Conservation (phyloP, 805 yeast species). For the Saccharomycopsis sp. region DNA sequence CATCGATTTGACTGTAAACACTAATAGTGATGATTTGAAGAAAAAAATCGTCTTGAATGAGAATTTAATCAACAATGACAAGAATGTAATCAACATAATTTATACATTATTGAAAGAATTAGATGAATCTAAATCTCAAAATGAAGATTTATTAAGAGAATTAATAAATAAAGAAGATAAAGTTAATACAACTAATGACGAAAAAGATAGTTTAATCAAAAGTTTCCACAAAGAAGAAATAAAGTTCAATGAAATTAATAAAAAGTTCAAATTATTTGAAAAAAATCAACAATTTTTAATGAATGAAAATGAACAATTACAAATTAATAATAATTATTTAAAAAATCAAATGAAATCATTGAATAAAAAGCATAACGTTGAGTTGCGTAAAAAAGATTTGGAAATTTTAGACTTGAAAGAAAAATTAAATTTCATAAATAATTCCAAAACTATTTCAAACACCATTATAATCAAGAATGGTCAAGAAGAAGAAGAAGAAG, state of each 20-base stretch:
- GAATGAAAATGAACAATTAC: not conserved
- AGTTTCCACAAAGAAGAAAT: not conserved
- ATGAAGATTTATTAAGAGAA: slow-evolving; percentile 1
- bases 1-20: not conserved
- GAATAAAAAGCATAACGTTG: slow-evolving; percentile 5
- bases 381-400: slow-evolving; percentile 13
- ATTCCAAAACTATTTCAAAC: not conserved
- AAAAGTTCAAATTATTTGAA: not conserved
- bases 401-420: slow-evolving; percentile 14
- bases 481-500: not conserved
- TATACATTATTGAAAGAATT: slow-evolving; percentile 10
- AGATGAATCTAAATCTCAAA: slow-evolving; percentile 8
- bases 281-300: not conserved
- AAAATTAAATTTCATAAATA: not conserved
- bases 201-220: not conserved
- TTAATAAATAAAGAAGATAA: slow-evolving; percentile 3
- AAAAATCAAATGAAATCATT: slow-evolving; percentile 2
- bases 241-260: not conserved
- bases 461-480: not conserved
- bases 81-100: slow-evolving; percentile 12
- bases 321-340: slow-evolving; percentile 4
- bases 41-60: slow-evolving; percentile 7
- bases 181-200: not conserved
- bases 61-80: slow-evolving; percentile 12
- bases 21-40: not conserved